Conservation (phyloP, 2,329 filamentous ascomycete genomes). For the Diaporthe citri region DNA sequence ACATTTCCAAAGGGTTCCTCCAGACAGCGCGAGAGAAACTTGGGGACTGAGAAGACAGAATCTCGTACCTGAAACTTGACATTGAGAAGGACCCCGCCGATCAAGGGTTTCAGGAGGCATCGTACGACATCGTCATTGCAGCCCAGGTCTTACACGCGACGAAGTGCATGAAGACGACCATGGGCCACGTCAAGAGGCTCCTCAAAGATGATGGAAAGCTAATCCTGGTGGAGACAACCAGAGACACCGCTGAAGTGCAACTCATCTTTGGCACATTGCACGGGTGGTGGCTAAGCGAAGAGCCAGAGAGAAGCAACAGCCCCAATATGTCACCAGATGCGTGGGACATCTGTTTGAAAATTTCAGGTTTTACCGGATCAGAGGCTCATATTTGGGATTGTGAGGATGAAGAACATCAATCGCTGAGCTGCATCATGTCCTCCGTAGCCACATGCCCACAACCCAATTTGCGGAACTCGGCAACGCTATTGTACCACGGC, state of each 20-base stretch:
- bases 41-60: neutral
- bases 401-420: neutral
- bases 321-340: neutral
- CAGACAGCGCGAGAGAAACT: neutral
- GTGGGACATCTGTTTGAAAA: neutral
- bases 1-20: neutral
- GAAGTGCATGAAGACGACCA: slow-evolving; percentile 39
- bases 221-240: slow-evolving; percentile 36
- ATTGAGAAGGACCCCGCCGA: slow-evolving; percentile 44
- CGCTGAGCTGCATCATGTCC: neutral
- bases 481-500: neutral
- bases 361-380: neutral
- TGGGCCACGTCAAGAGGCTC: slow-evolving; percentile 45
- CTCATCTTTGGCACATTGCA: slow-evolving; percentile 52
- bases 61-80: slow-evolving; percentile 42
- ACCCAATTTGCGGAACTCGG: neutral
- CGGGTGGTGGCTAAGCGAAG: slow-evolving; percentile 52
- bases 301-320: neutral
- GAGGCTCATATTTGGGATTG: neutral
- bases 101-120: slow-evolving; percentile 48
- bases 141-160: slow-evolving; percentile 48
- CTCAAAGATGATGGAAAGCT: slow-evolving; percentile 53
- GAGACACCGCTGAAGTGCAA: neutral
- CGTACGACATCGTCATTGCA: slow-evolving; percentile 49
- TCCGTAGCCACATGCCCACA: neutral